phyloP scores from a whole-genome alignment of 2,329 filamentous ascomycete species.

The Cladosporium halotolerans region DNA sequence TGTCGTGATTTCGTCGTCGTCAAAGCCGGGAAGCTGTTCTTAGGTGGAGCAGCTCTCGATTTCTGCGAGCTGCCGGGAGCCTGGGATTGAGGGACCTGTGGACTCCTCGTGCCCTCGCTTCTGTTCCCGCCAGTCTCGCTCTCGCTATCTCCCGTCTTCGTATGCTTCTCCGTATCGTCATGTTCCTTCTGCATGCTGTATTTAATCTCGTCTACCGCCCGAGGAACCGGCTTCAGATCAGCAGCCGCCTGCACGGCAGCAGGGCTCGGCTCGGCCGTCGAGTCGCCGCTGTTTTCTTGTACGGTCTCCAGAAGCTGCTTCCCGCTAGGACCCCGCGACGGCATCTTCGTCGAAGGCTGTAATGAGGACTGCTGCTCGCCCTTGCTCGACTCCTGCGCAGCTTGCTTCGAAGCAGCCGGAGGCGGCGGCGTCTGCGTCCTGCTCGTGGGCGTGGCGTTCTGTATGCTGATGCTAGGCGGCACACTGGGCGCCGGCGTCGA shows the following conservation, averaged over 20 bases:
- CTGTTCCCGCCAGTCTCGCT: slow-evolving; percentile 60
- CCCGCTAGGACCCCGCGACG: slow-evolving; percentile 32
- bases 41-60: slow-evolving; percentile 44
- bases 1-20: slow-evolving; percentile 58
- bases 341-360: slow-evolving; percentile 33
- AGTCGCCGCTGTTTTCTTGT: slow-evolving; percentile 42
- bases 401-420: not conserved
- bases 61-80: slow-evolving; percentile 23
- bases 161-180: slow-evolving; percentile 21
- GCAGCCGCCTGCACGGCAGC: slow-evolving; percentile 30
- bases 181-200: slow-evolving; percentile 45
- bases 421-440: slow-evolving; percentile 25
- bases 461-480: slow-evolving; percentile 41
- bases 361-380: slow-evolving; percentile 31
- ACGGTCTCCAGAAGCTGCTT: slow-evolving; percentile 74
- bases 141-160: slow-evolving; percentile 47
- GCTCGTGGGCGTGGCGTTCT: slow-evolving; percentile 38
- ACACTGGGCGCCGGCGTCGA: slow-evolving; percentile 22
- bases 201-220: slow-evolving; percentile 17
- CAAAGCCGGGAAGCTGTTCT: slow-evolving; percentile 64
- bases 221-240: slow-evolving; percentile 27
- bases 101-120: slow-evolving; percentile 37
- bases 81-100: slow-evolving; percentile 27
- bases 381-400: slow-evolving; percentile 25
- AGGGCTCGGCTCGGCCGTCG: slow-evolving; percentile 55